Conservation (phyloP, 164 flowering plant genomes). For the Saururus chinensis region DNA sequence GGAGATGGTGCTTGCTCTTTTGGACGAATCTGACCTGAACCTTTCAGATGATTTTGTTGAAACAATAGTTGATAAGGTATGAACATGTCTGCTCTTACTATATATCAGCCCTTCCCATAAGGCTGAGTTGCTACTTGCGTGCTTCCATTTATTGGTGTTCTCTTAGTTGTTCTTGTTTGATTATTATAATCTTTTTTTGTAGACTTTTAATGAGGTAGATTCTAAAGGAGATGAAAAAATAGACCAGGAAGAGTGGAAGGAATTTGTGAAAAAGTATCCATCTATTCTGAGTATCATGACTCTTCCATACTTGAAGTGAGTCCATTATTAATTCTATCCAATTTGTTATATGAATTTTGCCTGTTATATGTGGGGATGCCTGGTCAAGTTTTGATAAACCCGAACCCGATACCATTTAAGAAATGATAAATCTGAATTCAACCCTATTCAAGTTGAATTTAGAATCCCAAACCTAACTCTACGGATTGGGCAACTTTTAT, state of each 20-base stretch:
- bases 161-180: neutral
- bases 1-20: constrained; percentile 78
- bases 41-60: constrained; percentile 63
- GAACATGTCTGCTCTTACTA: neutral
- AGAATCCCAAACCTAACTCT: too few species aligned
- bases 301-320: constrained; percentile 59
- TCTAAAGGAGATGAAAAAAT: constrained; percentile 64
- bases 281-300: constrained; percentile 66
- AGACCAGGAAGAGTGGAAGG: constrained; percentile 67
- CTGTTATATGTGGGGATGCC: too few species aligned
- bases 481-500: too few species aligned
- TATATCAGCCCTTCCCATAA: neutral
- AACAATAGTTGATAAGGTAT: constrained; percentile 48
- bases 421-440: too few species aligned
- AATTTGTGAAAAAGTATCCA: constrained; percentile 48
- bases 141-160: neutral
- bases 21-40: constrained; percentile 62
- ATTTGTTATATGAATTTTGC: too few species aligned
- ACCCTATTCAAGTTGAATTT: too few species aligned
- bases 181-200: constrained; percentile 4
- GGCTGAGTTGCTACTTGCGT: too few species aligned
- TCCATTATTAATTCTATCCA: neutral
- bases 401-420: too few species aligned
- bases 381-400: neutral
- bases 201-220: constrained; percentile 64